Conservation (phyloP, 2,329 filamentous ascomycete genomes). For the Colletotrichum paranaense region DNA sequence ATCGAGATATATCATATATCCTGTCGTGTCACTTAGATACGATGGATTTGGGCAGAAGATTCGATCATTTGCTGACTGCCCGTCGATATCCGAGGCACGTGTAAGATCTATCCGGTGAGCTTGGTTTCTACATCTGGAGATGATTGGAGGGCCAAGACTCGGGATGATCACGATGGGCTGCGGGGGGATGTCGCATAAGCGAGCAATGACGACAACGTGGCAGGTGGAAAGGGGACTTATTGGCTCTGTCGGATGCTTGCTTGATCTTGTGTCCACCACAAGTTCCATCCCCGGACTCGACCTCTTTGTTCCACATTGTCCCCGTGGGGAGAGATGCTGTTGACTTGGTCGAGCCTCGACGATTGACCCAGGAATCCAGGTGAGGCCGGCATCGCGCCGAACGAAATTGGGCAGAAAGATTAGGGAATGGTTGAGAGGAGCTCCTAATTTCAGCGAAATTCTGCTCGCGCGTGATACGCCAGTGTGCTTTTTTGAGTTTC, state of each 20-base stretch:
- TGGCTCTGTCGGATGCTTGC: no score
- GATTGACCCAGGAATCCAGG: background rate
- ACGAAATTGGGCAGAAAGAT: background rate
- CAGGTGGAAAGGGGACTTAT: background rate
- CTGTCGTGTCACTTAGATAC: background rate
- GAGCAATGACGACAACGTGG: background rate
- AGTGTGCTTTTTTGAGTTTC: conserved; percentile 10
- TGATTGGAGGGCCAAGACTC: background rate
- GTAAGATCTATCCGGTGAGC: no score
- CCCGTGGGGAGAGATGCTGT: background rate
- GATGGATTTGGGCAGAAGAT: background rate
- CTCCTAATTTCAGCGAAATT: background rate
- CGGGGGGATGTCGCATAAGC: background rate
- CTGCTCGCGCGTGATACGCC: background rate
- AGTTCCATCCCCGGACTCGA: background rate
- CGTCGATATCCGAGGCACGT: background rate
- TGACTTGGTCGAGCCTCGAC: background rate
- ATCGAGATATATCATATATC: background rate
- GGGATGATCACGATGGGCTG: background rate
- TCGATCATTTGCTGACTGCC: background rate
- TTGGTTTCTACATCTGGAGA: background rate
- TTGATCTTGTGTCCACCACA: background rate
- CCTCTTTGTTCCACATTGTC: background rate
- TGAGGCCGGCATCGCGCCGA: background rate
- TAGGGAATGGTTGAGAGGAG: background rate